Evolutionary conservation across 2,329 filamentous ascomycete species (phyloP).

Genomic region (Alternaria ventricosa): DNA sequence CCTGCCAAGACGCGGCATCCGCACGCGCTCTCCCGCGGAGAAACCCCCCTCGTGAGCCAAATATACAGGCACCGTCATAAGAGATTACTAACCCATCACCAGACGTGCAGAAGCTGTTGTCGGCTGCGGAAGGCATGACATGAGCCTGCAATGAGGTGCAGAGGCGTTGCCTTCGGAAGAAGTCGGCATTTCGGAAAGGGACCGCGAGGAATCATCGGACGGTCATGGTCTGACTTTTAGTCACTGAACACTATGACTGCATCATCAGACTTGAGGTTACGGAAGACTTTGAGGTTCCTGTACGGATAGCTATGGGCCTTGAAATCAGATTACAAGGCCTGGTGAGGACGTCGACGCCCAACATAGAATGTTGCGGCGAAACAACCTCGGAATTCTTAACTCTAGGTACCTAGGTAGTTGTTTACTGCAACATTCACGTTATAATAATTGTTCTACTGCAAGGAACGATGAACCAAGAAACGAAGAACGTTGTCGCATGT

Average conservation of each 20-base stretch:
- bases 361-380: neutral
- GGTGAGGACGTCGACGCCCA: too few relatives aligned
- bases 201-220: neutral
- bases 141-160: neutral
- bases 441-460: too few relatives aligned
- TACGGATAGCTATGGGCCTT: too few relatives aligned
- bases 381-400: fast-evolving
- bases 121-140: neutral
- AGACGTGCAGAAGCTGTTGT: neutral
- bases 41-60: neutral
- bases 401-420: too few relatives aligned
- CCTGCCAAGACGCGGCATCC: neutral
- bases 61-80: neutral
- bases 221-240: conserved; percentile 1
- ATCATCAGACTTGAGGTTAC: neutral
- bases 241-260: neutral
- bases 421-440: neutral
- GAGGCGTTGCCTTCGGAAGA: neutral
- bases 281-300: fast-evolving
- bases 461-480: too few relatives aligned
- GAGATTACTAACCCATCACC: neutral
- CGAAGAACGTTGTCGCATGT: neutral
- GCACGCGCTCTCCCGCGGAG: neutral
- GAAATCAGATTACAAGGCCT: too few relatives aligned
- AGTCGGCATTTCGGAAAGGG: neutral